These are phyloP conservation scores for Chytriomyces confervae DNA, from an alignment of 192 early-diverging fungal species.

Conservation along the genomic window DNA sequence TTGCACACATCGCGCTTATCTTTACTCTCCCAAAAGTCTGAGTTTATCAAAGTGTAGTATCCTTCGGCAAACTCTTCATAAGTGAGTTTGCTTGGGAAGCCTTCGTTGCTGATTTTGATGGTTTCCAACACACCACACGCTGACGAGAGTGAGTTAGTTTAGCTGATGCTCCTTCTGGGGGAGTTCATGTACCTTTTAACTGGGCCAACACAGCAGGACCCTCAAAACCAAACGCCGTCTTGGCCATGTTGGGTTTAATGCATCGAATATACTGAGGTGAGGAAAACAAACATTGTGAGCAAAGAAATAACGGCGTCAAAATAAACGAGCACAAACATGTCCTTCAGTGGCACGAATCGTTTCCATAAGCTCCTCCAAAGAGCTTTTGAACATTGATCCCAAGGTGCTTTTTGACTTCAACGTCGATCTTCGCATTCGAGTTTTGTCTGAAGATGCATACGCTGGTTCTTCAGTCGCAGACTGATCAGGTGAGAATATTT, in stretches of 20 bases:
- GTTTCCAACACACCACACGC: slow-evolving; percentile 94
- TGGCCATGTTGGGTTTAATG: slow-evolving; percentile 93
- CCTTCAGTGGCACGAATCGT: slow-evolving; percentile 86
- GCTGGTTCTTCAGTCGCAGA: background rate
- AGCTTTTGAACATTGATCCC: slow-evolving; percentile 87
- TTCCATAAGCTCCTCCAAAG: slow-evolving; percentile 79
- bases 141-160: slow-evolving; percentile 50
- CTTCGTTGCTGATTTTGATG: slow-evolving; percentile 88
- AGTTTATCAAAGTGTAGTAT: slow-evolving; percentile 35
- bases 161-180: background rate
- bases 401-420: slow-evolving; percentile 75
- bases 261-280: slow-evolving; percentile 82
- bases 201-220: slow-evolving; percentile 88
- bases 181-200: slow-evolving; percentile 54
- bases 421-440: background rate
- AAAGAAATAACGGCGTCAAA: background rate
- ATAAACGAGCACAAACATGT: slow-evolving; percentile 6
- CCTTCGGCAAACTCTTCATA: slow-evolving; percentile 85
- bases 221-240: slow-evolving; percentile 85
- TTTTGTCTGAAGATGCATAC: background rate
- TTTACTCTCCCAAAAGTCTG: slow-evolving; percentile 17
- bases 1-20: slow-evolving; percentile 60
- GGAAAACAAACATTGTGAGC: background rate
- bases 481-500: slow-evolving; percentile 58
- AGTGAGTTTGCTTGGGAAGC: slow-evolving; percentile 81